A percentile compares a stretch with the other conserved stretches of the same genome.
phyloP scores from a whole-genome alignment of 352 stramenopile genomes.

The Pythium oligandrum region DNA sequence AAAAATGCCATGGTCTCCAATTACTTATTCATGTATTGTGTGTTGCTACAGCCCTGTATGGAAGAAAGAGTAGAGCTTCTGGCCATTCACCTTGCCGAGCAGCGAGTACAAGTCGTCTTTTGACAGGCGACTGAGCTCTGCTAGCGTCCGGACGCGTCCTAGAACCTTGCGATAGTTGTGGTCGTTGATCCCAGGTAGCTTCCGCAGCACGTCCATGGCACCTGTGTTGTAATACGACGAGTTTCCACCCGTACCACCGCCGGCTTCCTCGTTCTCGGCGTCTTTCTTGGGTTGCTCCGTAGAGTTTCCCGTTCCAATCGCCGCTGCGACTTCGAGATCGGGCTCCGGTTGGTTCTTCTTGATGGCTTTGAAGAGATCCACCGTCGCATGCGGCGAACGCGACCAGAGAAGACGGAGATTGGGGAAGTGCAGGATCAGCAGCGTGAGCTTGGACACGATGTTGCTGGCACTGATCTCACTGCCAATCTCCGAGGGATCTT shows the following conservation, averaged over 20 bases:
- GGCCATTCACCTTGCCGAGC: slow-evolving; percentile 67
- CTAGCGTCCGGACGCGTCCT: slow-evolving; percentile 59
- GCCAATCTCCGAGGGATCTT: slow-evolving; percentile 86
- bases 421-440: slow-evolving; percentile 94
- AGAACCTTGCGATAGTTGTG: slow-evolving; percentile 89
- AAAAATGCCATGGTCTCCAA: no score
- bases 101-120: slow-evolving; percentile 59
- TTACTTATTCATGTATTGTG: background rate
- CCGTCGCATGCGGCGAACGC: slow-evolving; percentile 86
- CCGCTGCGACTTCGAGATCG: slow-evolving; percentile 65
- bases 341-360: slow-evolving; percentile 84
- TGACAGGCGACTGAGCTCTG: slow-evolving; percentile 64
- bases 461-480: slow-evolving; percentile 91
- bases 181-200: slow-evolving; percentile 94
- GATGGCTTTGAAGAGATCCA: slow-evolving; percentile 80
- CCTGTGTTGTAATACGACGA: slow-evolving; percentile 84
- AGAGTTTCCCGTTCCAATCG: slow-evolving; percentile 42
- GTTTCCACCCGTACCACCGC: no score
- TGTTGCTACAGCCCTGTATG: slow-evolving; percentile 41
- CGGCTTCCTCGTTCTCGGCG: background rate
- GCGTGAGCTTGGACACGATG: slow-evolving; percentile 93
- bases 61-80: slow-evolving; percentile 83
- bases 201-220: slow-evolving; percentile 92
- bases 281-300: background rate
- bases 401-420: slow-evolving; percentile 95